Base-by-base conservation (phyloP, 805 yeast genomes). In the Barnettozyma sp. region DNA sequence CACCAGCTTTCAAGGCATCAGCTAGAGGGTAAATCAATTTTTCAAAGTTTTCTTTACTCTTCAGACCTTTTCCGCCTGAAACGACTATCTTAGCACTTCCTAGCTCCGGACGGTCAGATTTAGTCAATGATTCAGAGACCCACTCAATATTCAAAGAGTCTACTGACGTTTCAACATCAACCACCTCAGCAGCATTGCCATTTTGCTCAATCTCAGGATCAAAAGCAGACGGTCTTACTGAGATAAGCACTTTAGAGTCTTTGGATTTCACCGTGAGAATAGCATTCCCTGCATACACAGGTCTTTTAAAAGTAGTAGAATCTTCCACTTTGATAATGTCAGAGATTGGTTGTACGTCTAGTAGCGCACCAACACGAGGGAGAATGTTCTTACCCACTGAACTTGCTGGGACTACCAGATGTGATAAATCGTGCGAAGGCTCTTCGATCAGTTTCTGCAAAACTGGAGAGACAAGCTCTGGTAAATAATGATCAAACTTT, bases 241-340 rank as follows among this genome's bases (percentile, higher is more conserved):
- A 81, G 10, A 83, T 63, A 41, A 90, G 62, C 35, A 83, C 70
- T 43, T 73, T 65, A 5, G 67, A 56, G 52, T 90, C 96, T 17
- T 57, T 66, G 17, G 85, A 67, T 57, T 77, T 73, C 33, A 92
- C 84, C 3, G 95, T 87, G 26, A 85, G 73, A 40, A 85, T 65
- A 5, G 94, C 94, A 60, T 92, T 92, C 33, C 98, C 98, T 15
- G 98, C 97, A 56, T 84, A 92, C 25, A 90, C 86, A 30, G 97
- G 97, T 59, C 97, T 80, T 25, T 81, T 78, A 60, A 90, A 92
- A 7, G 92, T 82, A 42, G 71, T 73, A 13, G 73, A 68, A 34
- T 75, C 65, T 45, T 71, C 73, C 26, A 90, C 79, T 51, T 73
- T 72, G 47, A 72, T 73, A 39, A 92, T 71, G 55, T 90, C 97